Evolutionary conservation across 192 early-diverging fungal species (phyloP), one percentile per base, ranked within the genome.

Genomic region (Funneliformis mosseae): DNA sequence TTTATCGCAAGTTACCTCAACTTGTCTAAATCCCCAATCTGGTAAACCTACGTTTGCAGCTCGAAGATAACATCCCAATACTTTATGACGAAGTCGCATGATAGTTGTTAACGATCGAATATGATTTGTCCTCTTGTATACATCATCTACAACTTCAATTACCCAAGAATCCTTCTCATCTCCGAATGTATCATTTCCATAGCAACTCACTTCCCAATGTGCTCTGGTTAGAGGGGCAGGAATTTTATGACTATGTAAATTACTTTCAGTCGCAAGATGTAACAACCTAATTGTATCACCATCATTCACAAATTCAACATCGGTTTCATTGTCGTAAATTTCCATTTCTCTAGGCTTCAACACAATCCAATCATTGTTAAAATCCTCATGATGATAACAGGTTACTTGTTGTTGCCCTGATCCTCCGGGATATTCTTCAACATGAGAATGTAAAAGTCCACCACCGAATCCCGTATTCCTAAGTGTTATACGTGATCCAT

Each of bases 341-440:
- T 77, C 41, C 16, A 68, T 61, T 16, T 78, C 45, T 85, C 94
- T 94, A 1, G 86, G 79, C 79, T 91, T 88, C 27, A 86, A 85
- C 55, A 98, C 84, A 7, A 92, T 83, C 96, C 96, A 99, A 62
- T 95, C 85, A 87, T 99, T 99, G 87, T 99, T 99, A 69, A 59
- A 45, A 83, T 99, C 98, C 81, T 94, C 96, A 86, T 97, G 94
- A 43, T 92, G 91, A 83, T 99, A 99, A 42, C 93, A 93, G 0
- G 98, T 98, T 33, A 99, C 89, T 85, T 99, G 98, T 84, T 99
- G 98, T 86, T 99, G 98, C 86, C 93, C 91, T 11, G 96, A 97
- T 21, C 95, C 93, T 25, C 86, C 86, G 0, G 96, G 96, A 75
- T 93, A 99, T 18, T 84, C 85, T 84, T 97, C 94, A 25, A 91